phyloP scores from a whole-genome alignment of 2,329 filamentous ascomycete genomes.

The Apiospora koreana region DNA sequence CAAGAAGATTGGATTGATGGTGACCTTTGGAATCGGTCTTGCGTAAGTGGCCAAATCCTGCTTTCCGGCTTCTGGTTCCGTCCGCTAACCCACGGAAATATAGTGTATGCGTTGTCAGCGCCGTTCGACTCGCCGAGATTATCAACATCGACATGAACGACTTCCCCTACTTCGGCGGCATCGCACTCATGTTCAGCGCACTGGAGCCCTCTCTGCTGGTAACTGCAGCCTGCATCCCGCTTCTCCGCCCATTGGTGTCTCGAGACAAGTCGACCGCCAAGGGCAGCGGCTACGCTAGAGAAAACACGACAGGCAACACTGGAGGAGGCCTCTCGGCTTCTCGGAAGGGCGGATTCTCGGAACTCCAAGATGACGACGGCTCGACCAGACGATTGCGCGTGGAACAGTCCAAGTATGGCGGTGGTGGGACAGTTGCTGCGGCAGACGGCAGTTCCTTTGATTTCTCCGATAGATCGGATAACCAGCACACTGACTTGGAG shows the following conservation, averaged over 20 bases:
- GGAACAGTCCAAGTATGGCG: not conserved
- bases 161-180: slow-evolving; percentile 10
- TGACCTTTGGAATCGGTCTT: slow-evolving; percentile 34
- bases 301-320: not conserved
- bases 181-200: slow-evolving; percentile 14
- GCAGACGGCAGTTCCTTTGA: not conserved
- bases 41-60: slow-evolving; percentile 27
- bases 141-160: slow-evolving; percentile 14
- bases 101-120: slow-evolving; percentile 17
- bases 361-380: not conserved
- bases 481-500: not conserved
- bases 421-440: not conserved
- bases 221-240: slow-evolving; percentile 15
- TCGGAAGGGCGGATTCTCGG: not conserved
- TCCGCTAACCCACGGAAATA: not conserved
- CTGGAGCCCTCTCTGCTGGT: slow-evolving; percentile 15
- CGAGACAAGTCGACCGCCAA: not conserved
- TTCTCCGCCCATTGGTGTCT: slow-evolving; percentile 15
- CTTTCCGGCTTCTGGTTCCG: not conserved
- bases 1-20: slow-evolving; percentile 32
- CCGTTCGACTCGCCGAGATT: slow-evolving; percentile 14
- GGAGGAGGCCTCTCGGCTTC: not conserved
- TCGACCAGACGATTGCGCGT: not conserved
- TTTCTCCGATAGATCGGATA: not conserved
- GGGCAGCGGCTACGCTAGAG: not conserved